These are phyloP conservation scores for Verticillium isaacii DNA, from an alignment of 2,329 filamentous ascomycete genomes.

Conservation along the genomic window DNA sequence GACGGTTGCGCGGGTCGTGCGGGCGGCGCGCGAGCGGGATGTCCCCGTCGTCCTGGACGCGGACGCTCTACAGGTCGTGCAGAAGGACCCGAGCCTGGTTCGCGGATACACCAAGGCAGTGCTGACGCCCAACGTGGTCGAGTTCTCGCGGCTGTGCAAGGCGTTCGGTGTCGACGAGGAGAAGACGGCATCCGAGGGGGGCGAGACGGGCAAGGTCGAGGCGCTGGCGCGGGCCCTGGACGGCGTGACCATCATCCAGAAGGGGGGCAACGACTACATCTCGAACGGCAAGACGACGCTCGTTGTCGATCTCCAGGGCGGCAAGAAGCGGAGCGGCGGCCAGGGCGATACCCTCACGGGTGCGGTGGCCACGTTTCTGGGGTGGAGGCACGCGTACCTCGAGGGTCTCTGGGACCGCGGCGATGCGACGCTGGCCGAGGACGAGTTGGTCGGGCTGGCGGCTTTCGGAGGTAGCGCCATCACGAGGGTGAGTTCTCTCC, in stretches of 20 bases:
- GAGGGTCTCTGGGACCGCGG: slow-evolving; percentile 64
- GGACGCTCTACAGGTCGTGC: slow-evolving; percentile 77
- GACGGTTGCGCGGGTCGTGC: slow-evolving; percentile 74
- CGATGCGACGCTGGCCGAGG: slow-evolving; percentile 30
- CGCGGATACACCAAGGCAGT: slow-evolving; percentile 79
- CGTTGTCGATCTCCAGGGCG: slow-evolving; percentile 72
- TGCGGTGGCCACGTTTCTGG: slow-evolving; percentile 80
- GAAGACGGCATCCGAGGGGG: slow-evolving; percentile 28
- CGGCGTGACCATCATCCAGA: slow-evolving; percentile 88
- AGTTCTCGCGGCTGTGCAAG: slow-evolving; percentile 80
- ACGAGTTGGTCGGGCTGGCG: slow-evolving; percentile 67
- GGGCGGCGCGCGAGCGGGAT: slow-evolving; percentile 64
- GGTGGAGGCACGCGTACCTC: slow-evolving; percentile 82
- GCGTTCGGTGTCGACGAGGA: slow-evolving; percentile 61
- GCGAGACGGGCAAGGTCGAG: slow-evolving; percentile 49
- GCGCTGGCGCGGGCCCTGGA: slow-evolving; percentile 69
- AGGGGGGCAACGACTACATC: slow-evolving; percentile 78
- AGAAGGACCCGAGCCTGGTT: slow-evolving; percentile 70
- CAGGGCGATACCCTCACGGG: slow-evolving; percentile 96
- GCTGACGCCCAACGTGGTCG: slow-evolving; percentile 90
- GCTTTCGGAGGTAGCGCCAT: slow-evolving; percentile 85
- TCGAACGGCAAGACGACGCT: slow-evolving; percentile 75
- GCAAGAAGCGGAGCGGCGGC: slow-evolving; percentile 84
- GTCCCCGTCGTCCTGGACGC: slow-evolving; percentile 89
- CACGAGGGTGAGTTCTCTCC: slow-evolving; percentile 61